These are phyloP conservation scores for Xylariales sp. DNA, from an alignment of 2,329 filamentous ascomycete genomes.

Conservation along the genomic window DNA sequence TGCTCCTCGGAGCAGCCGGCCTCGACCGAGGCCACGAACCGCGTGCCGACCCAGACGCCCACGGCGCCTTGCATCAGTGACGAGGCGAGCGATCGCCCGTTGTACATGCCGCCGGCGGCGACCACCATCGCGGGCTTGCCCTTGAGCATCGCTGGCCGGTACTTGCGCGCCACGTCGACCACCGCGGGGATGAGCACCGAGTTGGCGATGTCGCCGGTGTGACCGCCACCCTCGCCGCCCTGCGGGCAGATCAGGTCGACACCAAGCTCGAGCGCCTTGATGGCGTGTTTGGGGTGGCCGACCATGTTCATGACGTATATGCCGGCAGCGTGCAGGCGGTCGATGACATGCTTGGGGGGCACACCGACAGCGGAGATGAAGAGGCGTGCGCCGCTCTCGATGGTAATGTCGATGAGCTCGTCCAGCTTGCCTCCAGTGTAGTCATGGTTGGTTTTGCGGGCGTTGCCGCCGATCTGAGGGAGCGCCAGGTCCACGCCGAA, in stretches of 20 bases:
- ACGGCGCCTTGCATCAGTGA: conserved; percentile 82
- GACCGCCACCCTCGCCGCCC: conserved; percentile 88
- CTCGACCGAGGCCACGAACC: conserved; percentile 81
- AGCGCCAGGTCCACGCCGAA: conserved; percentile 92
- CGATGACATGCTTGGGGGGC: conserved; percentile 69
- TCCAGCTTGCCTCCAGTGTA: conserved; percentile 89
- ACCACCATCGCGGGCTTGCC: conserved; percentile 74
- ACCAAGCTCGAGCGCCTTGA: conserved; percentile 80
- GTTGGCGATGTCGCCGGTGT: conserved; percentile 83
- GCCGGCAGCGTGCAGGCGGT: conserved; percentile 71
- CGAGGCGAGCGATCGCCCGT: conserved; percentile 75
- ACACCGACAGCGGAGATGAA: conserved; percentile 90
- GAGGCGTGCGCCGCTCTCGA: conserved; percentile 75
- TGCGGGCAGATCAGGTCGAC: conserved; percentile 91
- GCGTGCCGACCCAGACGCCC: conserved; percentile 91
- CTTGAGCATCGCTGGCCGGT: conserved; percentile 64
- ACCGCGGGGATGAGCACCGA: conserved; percentile 85
- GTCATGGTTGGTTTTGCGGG: conserved; percentile 90
- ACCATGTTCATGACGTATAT: conserved; percentile 98
- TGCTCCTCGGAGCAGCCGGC: conserved; percentile 77
- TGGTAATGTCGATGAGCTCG: conserved; percentile 81
- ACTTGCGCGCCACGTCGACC: conserved; percentile 73
- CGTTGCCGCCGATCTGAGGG: conserved; percentile 78
- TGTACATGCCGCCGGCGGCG: conserved; percentile 82
- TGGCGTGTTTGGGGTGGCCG: conserved; percentile 83